Conservation (phyloP, 1,284 basidiomycete species). For the Ceratobasidium sp. region DNA sequence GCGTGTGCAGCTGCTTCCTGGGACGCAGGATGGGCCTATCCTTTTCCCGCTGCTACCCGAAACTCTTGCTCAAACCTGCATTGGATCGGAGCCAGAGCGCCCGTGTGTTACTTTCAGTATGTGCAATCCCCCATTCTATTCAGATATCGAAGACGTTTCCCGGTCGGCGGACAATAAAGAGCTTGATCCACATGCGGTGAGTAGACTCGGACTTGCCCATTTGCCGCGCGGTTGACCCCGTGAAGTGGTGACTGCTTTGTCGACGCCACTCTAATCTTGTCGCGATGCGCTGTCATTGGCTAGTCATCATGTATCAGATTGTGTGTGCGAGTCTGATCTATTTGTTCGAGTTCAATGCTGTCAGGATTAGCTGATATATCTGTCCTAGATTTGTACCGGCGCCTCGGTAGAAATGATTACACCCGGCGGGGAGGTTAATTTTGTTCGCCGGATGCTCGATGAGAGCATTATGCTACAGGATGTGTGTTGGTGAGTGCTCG, state of each 20-base stretch:
- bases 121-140: conserved; percentile 97
- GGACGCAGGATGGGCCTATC: conserved; percentile 62
- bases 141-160: conserved; percentile 74
- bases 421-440: conserved; percentile 83
- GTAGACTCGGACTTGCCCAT: conserved; percentile 52
- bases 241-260: conserved; percentile 25
- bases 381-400: conserved; percentile 81
- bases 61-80: background rate
- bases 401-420: conserved; percentile 88
- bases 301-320: background rate
- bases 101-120: conserved; percentile 78
- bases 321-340: background rate
- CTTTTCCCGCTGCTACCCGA: conserved; percentile 63
- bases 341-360: background rate
- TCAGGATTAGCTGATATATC: background rate
- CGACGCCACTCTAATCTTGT: background rate
- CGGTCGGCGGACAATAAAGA: conserved; percentile 73
- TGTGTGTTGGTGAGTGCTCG: conserved; percentile 67
- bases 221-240: background rate
- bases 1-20: conserved; percentile 65
- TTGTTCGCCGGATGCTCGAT: conserved; percentile 81
- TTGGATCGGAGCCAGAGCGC: conserved; percentile 7
- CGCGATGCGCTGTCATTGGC: background rate
- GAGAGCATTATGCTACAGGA: conserved; percentile 71
- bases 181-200: conserved; percentile 72